A percentile compares a stretch with the other conserved stretches of the same genome.
phyloP scores from a whole-genome alignment of 257 asterid species.

The Linderniella brevidens region DNA sequence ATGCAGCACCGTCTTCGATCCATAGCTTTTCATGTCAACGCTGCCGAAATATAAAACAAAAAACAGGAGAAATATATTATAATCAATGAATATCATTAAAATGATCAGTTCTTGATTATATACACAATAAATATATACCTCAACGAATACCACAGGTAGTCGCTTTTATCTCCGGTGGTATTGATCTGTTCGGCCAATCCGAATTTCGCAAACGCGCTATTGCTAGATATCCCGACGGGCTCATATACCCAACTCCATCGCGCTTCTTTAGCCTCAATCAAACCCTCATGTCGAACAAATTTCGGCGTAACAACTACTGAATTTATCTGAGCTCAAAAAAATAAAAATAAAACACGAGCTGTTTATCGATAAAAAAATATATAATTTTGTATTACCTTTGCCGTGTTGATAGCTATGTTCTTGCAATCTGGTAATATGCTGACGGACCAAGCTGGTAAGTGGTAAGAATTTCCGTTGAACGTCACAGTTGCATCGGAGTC shows the following conservation, averaged over 20 bases:
- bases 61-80: not conserved
- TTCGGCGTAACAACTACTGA: conserved; percentile 23
- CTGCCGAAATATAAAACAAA: conserved; percentile 22
- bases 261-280: conserved; percentile 15
- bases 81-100: not conserved
- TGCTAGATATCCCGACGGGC: conserved; percentile 54
- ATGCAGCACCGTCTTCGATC: conserved; percentile 32
- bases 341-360: not conserved
- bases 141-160: conserved; percentile 56
- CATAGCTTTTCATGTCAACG: conserved; percentile 18
- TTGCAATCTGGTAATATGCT: conserved; percentile 68
- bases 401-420: conserved; percentile 41
- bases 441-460: conserved; percentile 60
- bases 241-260: conserved; percentile 53
- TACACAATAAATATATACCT: conserved; percentile 27
- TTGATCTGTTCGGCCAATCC: conserved; percentile 57
- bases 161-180: conserved; percentile 54
- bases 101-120: conserved; percentile 1
- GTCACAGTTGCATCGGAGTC: conserved; percentile 29
- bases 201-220: conserved; percentile 19
- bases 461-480: conserved; percentile 35
- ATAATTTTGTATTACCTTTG: conserved; percentile 22
- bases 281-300: conserved; percentile 19
- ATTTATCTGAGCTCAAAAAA: conserved; percentile 38
- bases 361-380: not conserved